Base-by-base conservation (phyloP, 192 early-diverging fungal species). In the Linnemannia schmuckeri region DNA sequence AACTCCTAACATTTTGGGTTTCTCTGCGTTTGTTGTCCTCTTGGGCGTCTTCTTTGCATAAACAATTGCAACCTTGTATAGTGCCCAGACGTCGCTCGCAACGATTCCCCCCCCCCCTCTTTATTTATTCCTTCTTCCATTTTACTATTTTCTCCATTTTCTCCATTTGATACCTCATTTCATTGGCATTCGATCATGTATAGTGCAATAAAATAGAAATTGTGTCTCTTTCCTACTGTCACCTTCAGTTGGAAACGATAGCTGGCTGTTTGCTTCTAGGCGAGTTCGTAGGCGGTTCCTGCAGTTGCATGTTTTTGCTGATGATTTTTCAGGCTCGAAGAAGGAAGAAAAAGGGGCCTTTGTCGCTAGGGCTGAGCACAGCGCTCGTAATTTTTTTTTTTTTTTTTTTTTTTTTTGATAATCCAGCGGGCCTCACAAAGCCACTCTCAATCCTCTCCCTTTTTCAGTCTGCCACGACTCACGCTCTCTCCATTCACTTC, bases 21-120 rank as follows among this genome's bases (percentile, higher is more conserved):
- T 47, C 41, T 74, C 79, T 33, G 46, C 76, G 17, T 42, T 74
- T n/a, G 78, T 57, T 15, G 17, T 46, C n/a, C 55, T 84, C 37
- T 35, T 73, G 0, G 38, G 80, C 6, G 12, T 77, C 12, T 27
- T 72, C 33, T 57, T 78, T 17, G 72, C 40, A 47, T 83, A 78
- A 35, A 22, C 41, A 38, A 44, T 27, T 35, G 42, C 24, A 72
- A 35, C 22, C 17, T 70, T 42, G n/a, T 42, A n/a, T n/a, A 72
- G 70, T 13, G 4, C 42, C 15, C n/a, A 72, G 70, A 66, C 30
- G 3, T 12, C 24, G 4, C 13, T 66, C 10, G 27, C 61, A 30
- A 13, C 52, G 1, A 54, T 17, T 54, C 20, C 17, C 20, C 20
- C 2, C 20, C 13, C 20, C 20, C 2, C 20, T 4, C n/a, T 7